phyloP scores from a whole-genome alignment of 1,284 basidiomycete genomes.

The Pseudozyma thailandica region DNA sequence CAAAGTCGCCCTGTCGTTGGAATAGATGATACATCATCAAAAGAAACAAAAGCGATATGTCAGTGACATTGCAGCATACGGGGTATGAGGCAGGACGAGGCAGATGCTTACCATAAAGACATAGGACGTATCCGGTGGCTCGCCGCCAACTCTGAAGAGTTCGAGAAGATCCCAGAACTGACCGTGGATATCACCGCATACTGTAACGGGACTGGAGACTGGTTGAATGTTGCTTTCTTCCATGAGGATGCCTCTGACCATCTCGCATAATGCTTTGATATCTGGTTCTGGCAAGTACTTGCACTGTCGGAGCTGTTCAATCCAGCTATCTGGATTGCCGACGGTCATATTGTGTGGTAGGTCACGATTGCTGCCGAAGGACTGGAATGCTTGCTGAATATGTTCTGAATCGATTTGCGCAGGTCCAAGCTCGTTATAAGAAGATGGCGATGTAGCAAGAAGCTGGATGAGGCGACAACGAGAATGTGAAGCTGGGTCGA shows the following conservation, averaged over 20 bases:
- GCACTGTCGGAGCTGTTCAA: conserved; percentile 80
- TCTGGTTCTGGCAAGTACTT: conserved; percentile 87
- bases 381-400: not conserved
- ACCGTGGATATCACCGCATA: conserved; percentile 93
- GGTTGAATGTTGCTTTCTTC: conserved; percentile 97
- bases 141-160: conserved; percentile 87
- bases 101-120: conserved; percentile 90
- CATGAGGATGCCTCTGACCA: conserved; percentile 84
- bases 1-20: conserved; percentile 85
- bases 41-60: not conserved
- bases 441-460: no score
- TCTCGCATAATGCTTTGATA: conserved; percentile 88
- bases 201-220: conserved; percentile 87
- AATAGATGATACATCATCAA: not conserved
- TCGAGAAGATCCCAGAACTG: conserved; percentile 96
- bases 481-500: no score
- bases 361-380: conserved; percentile 1
- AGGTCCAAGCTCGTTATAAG: no score
- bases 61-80: no score
- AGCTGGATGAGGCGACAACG: no score
- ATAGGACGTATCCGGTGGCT: conserved; percentile 88
- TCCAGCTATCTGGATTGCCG: conserved; percentile 63
- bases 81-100: no score
- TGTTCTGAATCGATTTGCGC: not conserved
- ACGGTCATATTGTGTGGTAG: conserved; percentile 19